Evolutionary conservation across 106 monocot species (phyloP), one percentile per base, ranked within the genome.

Genomic region (Allium fistulosum): DNA sequence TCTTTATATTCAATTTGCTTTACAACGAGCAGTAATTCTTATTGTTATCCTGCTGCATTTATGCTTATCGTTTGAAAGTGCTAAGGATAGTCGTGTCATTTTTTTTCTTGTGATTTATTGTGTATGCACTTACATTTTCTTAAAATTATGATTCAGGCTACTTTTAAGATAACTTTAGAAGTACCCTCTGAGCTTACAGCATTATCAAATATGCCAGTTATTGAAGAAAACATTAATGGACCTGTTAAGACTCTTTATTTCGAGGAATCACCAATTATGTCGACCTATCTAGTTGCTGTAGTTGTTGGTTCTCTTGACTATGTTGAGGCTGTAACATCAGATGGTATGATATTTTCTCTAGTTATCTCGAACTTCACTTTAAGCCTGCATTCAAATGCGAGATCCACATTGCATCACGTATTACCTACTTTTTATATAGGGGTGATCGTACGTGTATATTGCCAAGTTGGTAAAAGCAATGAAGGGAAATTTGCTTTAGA

Each of bases 401-500:
- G 37, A 37, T 5, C 37, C 5, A 37, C 37, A 37, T 37, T 37
- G 37, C 51, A 2, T 62, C 49, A 9, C 46, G 27, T 57, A 16
- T 69, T 10, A 48, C 17, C 7, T 57, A 16, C 14, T 57, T 9
- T 55, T 52, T 69, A 9, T 69, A 70, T 62, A 96, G 91, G 95
- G 7, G 82, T 65, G 57, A 83, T 70, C 45, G 88, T 96, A 71
- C 88, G 92, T 71, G 91, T 97, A 26, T 97, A 97, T 69, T 73
- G 77, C 77, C 88, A 92, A 63, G 80, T 87, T 76, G 92, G 95
- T 71, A 92, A 89, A 70, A 82, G 71, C 62, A 72, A 69, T 48
- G 88, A 97, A 82, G 96, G 96, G 27, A 92, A 86, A 46, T 92
- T 97, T 82, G 88, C 96, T 72, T 75, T 97, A 63, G 92, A 92